Percentiles rank a stretch among this genome's conserved stretches.
Conservation (phyloP, 2,329 filamentous ascomycete species). For the Colletotrichum euphorbiae region DNA sequence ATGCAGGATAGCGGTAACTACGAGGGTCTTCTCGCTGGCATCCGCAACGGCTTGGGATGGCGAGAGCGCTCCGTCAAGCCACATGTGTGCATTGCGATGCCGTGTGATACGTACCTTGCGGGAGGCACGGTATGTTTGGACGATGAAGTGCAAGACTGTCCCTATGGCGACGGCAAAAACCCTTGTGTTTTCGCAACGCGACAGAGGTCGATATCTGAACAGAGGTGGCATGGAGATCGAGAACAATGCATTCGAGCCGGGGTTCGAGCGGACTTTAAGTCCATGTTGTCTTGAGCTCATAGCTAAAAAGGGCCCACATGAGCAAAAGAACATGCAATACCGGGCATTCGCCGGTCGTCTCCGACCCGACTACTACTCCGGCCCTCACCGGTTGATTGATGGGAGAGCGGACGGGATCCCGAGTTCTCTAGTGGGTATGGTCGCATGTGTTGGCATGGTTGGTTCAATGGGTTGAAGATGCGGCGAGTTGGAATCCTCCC, state of each 20-base stretch:
- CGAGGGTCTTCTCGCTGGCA: conserved; percentile 40
- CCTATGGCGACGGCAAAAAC: conserved; percentile 44
- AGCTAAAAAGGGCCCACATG: background rate
- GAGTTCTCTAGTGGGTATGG: too few relatives aligned
- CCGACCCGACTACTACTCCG: too few relatives aligned
- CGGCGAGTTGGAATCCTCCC: too few relatives aligned
- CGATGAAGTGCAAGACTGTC: conserved; percentile 39
- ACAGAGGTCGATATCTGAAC: too few relatives aligned
- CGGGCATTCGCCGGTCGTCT: too few relatives aligned
- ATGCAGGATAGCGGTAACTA: conserved; percentile 21
- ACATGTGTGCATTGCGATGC: conserved; percentile 11
- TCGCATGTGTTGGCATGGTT: too few relatives aligned
- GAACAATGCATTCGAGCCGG: background rate
- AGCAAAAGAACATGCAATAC: too few relatives aligned
- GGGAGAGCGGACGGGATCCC: background rate
- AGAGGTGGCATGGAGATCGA: background rate
- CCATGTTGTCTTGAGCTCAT: too few relatives aligned
- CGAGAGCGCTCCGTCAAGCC: conserved; percentile 31
- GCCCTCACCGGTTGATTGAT: too few relatives aligned
- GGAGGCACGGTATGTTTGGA: conserved; percentile 10
- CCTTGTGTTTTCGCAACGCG: conserved; percentile 28
- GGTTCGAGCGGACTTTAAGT: background rate
- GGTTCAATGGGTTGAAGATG: too few relatives aligned
- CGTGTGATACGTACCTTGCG: background rate
- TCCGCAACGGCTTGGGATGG: conserved; percentile 42